Conservation (phyloP, 208 protist species). For the Blechomonas ayalai region DNA sequence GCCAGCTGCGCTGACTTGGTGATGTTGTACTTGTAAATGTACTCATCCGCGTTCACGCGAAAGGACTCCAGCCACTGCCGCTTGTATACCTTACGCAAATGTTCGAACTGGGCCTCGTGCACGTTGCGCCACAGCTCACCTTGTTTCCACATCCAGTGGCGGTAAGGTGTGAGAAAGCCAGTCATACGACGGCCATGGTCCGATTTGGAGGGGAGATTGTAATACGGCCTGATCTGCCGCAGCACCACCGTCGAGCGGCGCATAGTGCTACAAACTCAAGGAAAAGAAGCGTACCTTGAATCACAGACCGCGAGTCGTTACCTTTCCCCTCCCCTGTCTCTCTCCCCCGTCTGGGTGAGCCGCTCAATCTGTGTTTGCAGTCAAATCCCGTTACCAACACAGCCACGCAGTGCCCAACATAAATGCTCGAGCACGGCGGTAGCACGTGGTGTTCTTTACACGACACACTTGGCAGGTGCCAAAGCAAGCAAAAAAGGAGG, state of each 20-base stretch:
- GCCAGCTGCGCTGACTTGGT: conserved; percentile 85
- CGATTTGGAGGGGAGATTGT: conserved; percentile 85
- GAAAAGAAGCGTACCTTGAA: no score
- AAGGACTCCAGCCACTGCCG: conserved; percentile 90
- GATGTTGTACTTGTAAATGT: conserved; percentile 92
- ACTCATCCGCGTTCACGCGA: conserved; percentile 89
- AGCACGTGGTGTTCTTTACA: no score
- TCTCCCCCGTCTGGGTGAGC: not conserved
- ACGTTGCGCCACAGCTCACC: conserved; percentile 90
- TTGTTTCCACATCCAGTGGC: conserved; percentile 92
- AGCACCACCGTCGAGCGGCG: conserved; percentile 12
- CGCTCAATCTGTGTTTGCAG: no score
- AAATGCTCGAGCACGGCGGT: no score
- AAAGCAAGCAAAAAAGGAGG: no score
- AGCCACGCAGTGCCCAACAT: no score
- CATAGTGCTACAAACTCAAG: no score
- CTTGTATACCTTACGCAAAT: conserved; percentile 88
- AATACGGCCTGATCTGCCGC: conserved; percentile 73
- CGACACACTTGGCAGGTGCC: no score
- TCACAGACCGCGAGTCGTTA: no score
- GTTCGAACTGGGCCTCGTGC: conserved; percentile 90
- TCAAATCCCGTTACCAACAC: no score
- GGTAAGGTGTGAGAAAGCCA: conserved; percentile 85
- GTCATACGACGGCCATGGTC: conserved; percentile 82
- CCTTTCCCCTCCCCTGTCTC: not conserved